phyloP scores from a whole-genome alignment of 1,284 basidiomycete species.

The Leccinum solheimii region DNA sequence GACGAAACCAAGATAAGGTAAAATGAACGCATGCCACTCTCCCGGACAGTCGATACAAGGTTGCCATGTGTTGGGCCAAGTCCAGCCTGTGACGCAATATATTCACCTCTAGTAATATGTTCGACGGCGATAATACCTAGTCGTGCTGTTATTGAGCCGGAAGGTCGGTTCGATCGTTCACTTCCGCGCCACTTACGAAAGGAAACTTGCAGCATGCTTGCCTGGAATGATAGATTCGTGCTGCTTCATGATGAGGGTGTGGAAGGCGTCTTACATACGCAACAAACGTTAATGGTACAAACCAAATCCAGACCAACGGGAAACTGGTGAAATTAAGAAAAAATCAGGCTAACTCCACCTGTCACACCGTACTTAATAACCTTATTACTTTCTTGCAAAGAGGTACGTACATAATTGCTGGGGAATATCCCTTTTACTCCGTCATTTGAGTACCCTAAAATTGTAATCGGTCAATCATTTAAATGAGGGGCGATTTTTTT shows the following conservation, averaged over 20 bases:
- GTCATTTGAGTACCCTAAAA: slow-evolving; percentile 55
- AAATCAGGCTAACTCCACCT: slow-evolving; percentile 33
- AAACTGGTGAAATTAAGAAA: not conserved
- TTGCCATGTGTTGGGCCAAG: slow-evolving; percentile 18
- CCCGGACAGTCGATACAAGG: slow-evolving; percentile 4
- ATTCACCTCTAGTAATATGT: slow-evolving; percentile 22
- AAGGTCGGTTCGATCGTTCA: slow-evolving; percentile 23
- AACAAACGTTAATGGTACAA: slow-evolving; percentile 21
- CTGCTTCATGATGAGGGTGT: slow-evolving; percentile 18
- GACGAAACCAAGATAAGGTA: slow-evolving; percentile 2
- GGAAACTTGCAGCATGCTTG: slow-evolving; percentile 23
- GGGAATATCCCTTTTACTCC: slow-evolving; percentile 79
- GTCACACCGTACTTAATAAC: slow-evolving; percentile 21
- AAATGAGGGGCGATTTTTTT: slow-evolving; percentile 13
- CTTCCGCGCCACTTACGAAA: slow-evolving; percentile 37
- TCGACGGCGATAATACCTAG: slow-evolving; percentile 21
- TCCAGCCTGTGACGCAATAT: slow-evolving; percentile 29
- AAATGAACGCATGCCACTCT: slow-evolving; percentile 7
- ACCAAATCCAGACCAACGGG: slow-evolving; percentile 5
- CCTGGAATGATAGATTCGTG: slow-evolving; percentile 17
- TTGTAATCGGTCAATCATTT: slow-evolving; percentile 27
- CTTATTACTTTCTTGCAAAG: slow-evolving; percentile 9
- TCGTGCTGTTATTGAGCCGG: slow-evolving; percentile 19
- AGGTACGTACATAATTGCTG: slow-evolving; percentile 73
- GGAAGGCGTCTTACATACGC: slow-evolving; percentile 31